Evolutionary conservation across 2,329 filamentous ascomycete species (phyloP), one percentile per base, ranked within the genome.

Genomic region (Verticillium longisporum): DNA sequence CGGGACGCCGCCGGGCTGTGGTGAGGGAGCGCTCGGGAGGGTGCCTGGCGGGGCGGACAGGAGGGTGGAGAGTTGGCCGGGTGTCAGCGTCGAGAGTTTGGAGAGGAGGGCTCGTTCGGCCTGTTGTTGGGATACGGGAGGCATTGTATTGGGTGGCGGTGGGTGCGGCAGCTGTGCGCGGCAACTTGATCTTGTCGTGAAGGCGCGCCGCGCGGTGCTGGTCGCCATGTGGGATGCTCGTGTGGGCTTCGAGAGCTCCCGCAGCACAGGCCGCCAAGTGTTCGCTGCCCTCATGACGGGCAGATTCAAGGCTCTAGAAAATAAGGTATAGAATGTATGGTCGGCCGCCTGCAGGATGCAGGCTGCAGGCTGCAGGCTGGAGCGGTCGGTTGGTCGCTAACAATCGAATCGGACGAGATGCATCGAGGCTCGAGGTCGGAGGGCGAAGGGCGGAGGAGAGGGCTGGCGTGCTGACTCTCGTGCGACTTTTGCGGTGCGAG

Each of bases 61-160:
- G 64, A 65, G 64, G 57, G 64, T 56, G 5, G 61, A 61, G 14
- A 65, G 64, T 34, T 65, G 64, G 15, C 45, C 61, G 13, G 64
- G 64, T 9, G 64, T 59, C 15, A 65, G 64, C 55, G 61, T 61
- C 26, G 64, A 64, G 53, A 65, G 64, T 55, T 64, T 65, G 45
- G 58, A 34, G 38, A 65, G 41, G 18, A 59, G 64, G 34, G 62
- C 61, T 3, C 57, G 54, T 53, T 62, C 53, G 18, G 60, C 38
- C 5, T 36, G 38, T 18, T 36, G 26, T 32, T 62, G 45, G 6
- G 55, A 26, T 2, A 38, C 45, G 3, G 55, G 32, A 1, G 50
- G 36, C 14, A 58, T 32, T 11, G 26, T 55, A 15, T 50, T 36
- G 18, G n/a, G 57, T 53, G n/a, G 41, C 7, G 56, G 58, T n/a